Evolutionary conservation across 2,329 filamentous ascomycete genomes (phyloP).

Genomic region (Eutypella sp.): DNA sequence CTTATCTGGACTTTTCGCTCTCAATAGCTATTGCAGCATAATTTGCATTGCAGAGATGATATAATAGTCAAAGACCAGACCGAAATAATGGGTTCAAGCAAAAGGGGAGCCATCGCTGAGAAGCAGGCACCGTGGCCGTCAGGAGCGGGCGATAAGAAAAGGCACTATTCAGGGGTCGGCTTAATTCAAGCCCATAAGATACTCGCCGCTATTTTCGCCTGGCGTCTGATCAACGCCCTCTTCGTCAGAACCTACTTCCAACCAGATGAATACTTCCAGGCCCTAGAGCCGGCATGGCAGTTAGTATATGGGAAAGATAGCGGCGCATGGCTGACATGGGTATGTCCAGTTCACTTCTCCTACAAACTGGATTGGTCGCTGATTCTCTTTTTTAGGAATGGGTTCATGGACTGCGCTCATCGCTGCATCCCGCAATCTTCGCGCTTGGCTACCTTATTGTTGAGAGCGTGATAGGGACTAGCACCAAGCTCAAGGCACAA

Average conservation of each 20-base stretch:
- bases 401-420: conserved; percentile 80
- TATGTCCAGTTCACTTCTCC: conserved; percentile 38
- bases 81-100: conserved; percentile 19
- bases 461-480: conserved; percentile 48
- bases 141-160: too few relatives aligned
- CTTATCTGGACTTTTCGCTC: background rate
- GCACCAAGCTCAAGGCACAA: conserved; percentile 54
- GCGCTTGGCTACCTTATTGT: conserved; percentile 65
- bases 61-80: conserved; percentile 7
- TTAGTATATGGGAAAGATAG: conserved; percentile 72
- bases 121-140: conserved; percentile 6
- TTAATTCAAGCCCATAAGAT: conserved; percentile 30
- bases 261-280: conserved; percentile 96
- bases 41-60: conserved; percentile 2
- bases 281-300: conserved; percentile 89
- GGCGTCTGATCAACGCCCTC: conserved; percentile 77
- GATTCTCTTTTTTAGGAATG: conserved; percentile 82
- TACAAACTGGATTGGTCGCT: too few relatives aligned
- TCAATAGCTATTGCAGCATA: too few relatives aligned
- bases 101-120: conserved; percentile 14
- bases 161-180: too few relatives aligned
- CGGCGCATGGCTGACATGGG: conserved; percentile 95
- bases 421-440: conserved; percentile 86
- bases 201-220: conserved; percentile 47
- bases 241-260: conserved; percentile 88